Percentiles rank a stretch among this genome's conserved stretches.
Conservation (phyloP, 1,139 yeast genomes). For the Magnusiomyces clavatus region DNA sequence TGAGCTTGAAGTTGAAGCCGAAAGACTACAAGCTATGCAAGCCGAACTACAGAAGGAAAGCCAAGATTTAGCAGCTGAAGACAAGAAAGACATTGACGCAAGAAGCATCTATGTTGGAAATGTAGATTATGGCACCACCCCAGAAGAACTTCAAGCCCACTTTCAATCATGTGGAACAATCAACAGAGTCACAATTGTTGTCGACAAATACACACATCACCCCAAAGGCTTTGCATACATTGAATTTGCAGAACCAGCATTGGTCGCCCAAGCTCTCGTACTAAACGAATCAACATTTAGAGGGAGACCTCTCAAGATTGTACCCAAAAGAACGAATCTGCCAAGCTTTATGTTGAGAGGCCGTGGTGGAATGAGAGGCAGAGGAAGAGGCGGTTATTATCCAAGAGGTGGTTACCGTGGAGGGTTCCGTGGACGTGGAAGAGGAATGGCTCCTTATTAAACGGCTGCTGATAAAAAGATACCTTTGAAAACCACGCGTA, state of each 20-base stretch:
- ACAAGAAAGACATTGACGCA: slow-evolving; percentile 57
- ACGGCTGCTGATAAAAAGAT: not conserved
- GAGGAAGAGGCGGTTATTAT: slow-evolving; percentile 27
- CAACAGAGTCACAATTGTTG: slow-evolving; percentile 73
- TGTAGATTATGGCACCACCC: slow-evolving; percentile 73
- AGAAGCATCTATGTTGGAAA: slow-evolving; percentile 83
- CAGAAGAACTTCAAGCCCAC: slow-evolving; percentile 73
- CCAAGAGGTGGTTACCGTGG: slow-evolving; percentile 39
- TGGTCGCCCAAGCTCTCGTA: slow-evolving; percentile 58
- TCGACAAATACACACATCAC: slow-evolving; percentile 63
- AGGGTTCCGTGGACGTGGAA: slow-evolving; percentile 33
- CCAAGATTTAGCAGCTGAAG: slow-evolving; percentile 36
- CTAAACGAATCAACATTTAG: slow-evolving; percentile 59
- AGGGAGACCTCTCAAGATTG: slow-evolving; percentile 63
- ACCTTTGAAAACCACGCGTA: too few species aligned
- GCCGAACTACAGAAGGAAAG: slow-evolving; percentile 41
- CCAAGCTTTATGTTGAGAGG: slow-evolving; percentile 45
- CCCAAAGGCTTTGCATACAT: slow-evolving; percentile 86
- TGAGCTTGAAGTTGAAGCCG: slow-evolving; percentile 48
- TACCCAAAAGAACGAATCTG: slow-evolving; percentile 70
- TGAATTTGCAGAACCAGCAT: slow-evolving; percentile 60
- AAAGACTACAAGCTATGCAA: slow-evolving; percentile 45
- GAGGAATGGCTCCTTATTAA: slow-evolving; percentile 30
- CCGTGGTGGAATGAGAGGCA: slow-evolving; percentile 41
- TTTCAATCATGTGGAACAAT: slow-evolving; percentile 71